Evolutionary conservation across 139 green algal species (phyloP).

Genomic region (Auxenochlorella protothecoides): DNA sequence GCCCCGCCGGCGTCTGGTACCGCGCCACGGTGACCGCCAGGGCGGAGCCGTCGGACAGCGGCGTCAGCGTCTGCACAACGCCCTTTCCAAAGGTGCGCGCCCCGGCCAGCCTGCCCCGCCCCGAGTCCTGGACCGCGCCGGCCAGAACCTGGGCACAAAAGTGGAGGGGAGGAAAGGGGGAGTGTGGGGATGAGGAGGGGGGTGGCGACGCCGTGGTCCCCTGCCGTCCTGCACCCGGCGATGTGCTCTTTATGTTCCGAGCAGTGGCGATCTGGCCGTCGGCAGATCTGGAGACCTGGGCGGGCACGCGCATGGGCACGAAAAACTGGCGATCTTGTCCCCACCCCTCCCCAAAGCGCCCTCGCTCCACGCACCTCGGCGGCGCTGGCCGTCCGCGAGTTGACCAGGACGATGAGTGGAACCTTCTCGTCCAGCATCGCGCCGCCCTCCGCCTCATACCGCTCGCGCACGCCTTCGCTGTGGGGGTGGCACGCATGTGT

Average conservation of each 20-base stretch:
- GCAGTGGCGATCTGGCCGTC: no score
- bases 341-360: neutral
- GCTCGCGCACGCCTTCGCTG: constrained; percentile 69
- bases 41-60: constrained; percentile 71
- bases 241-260: no score
- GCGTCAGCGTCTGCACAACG: constrained; percentile 75
- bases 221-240: no score
- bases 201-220: no score
- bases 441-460: constrained; percentile 64
- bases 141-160: constrained; percentile 63
- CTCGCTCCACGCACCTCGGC: constrained; percentile 53
- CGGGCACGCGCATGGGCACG: neutral
- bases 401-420: constrained; percentile 79
- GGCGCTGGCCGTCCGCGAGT: constrained; percentile 88
- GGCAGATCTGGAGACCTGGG: no score
- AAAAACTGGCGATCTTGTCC: neutral
- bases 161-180: neutral
- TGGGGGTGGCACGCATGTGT: no score
- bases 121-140: constrained; percentile 87
- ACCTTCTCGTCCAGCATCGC: constrained; percentile 25
- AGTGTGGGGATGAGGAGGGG: neutral
- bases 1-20: constrained; percentile 67
- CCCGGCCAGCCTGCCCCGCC: neutral
- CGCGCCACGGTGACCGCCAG: constrained; percentile 85
- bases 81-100: constrained; percentile 23